phyloP scores from a whole-genome alignment of 805 yeast species.

The Maudiozyma turicensis region DNA sequence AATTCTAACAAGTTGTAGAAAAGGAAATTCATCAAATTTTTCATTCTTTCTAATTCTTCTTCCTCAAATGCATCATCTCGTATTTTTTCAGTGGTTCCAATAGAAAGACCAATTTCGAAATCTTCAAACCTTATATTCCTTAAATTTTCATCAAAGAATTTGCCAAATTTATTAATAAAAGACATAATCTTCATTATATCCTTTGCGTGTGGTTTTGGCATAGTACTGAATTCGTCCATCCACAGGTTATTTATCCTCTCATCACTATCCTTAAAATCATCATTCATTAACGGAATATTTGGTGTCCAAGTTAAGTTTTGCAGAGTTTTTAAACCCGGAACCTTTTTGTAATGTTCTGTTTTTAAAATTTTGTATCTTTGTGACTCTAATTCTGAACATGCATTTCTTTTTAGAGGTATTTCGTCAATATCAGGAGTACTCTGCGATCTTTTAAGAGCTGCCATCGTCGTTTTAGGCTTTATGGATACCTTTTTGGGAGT shows the following conservation, averaged over 20 bases:
- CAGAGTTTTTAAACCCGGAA: neutral
- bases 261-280: constrained; percentile 8
- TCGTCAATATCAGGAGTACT: constrained; percentile 3
- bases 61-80: constrained; percentile 3
- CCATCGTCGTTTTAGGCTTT: neutral
- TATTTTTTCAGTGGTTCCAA: constrained; percentile 7
- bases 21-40: constrained; percentile 22
- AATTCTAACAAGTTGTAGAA: constrained; percentile 19
- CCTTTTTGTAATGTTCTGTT: neutral
- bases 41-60: constrained; percentile 14
- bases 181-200: constrained; percentile 24
- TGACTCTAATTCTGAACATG: neutral
- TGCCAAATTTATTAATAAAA: constrained; percentile 22
- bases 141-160: constrained; percentile 16
- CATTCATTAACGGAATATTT: constrained; percentile 15
- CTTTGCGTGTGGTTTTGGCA: constrained; percentile 20
- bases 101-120: constrained; percentile 23
- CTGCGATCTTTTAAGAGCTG: neutral
- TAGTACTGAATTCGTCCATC: constrained; percentile 3
- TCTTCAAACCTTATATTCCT: constrained; percentile 24
- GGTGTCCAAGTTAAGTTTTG: constrained; percentile 21
- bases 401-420: constrained; percentile 2
- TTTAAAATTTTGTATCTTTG: neutral
- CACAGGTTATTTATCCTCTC: neutral
- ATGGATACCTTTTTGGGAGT: neutral